Base-by-base conservation (phyloP, 306 rosid species). In the Sphenostylis stenocarpa region DNA sequence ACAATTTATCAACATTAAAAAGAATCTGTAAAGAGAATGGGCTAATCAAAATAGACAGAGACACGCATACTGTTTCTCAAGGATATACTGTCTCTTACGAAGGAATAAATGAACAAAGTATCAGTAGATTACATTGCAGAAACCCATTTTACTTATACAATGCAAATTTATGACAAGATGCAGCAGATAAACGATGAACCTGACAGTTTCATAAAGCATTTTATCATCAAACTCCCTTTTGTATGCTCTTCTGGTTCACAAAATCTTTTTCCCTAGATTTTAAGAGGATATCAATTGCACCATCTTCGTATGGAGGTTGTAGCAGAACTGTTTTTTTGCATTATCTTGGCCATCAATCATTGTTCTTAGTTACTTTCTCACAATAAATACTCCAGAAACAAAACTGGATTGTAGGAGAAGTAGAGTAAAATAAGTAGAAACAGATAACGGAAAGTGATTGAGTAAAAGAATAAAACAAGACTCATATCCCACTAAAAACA, bases 311-410 rank as follows among this genome's bases (percentile, higher is more conserved):
- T 1, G 86, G 80, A 77, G 88, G 79, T 69, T 60, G 76, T 16
- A 86, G 84, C 29, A 19, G 65, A 89, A 94, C 68, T 34, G 86
- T 85, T 69, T 90, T 92, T 49, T 82, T 75, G 86, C 96, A 92
- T 89, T 70, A 85, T 29, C 79, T 85, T 80, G 7, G 84, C 90
- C 39, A 92, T n/a, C n/a, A n/a, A n/a, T n/a, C n/a, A n/a, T n/a
- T n/a, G n/a, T n/a, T n/a, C n/a, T n/a, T n/a, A n/a, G n/a, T n/a
- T n/a, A n/a, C n/a, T n/a, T n/a, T n/a, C n/a, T n/a, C n/a, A n/a
- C n/a, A n/a, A n/a, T n/a, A n/a, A n/a, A n/a, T n/a, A n/a, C n/a
- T n/a, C n/a, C n/a, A n/a, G n/a, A n/a, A n/a, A n/a, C n/a, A n/a
- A n/a, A n/a, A n/a, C n/a, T n/a, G n/a, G n/a, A n/a, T n/a, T n/a